Percentiles rank a stretch among this genome's conserved stretches.
phyloP scores from a whole-genome alignment of 768 basidiomycete species.

The Clavulina sp. region DNA sequence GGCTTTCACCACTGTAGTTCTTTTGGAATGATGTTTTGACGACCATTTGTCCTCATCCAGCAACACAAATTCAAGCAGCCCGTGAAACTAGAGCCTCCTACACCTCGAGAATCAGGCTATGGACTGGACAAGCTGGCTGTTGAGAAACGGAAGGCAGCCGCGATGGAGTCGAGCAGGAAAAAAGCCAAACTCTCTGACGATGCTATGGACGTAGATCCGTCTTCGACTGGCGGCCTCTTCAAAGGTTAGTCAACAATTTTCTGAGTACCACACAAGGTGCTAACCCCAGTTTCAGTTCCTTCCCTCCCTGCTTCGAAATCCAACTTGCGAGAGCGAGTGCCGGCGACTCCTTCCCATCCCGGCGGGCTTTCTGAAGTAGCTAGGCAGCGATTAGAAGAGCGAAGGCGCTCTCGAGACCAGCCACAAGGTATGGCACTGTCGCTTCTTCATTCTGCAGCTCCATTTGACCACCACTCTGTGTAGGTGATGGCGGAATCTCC shows the following conservation, averaged over 20 bases:
- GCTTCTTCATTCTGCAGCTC: neutral
- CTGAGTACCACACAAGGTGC: neutral
- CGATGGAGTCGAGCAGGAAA: slow-evolving; percentile 38
- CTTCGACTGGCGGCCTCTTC: slow-evolving; percentile 43
- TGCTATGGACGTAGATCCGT: slow-evolving; percentile 21
- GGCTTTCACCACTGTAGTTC: slow-evolving; percentile 4
- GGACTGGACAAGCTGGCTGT: slow-evolving; percentile 78
- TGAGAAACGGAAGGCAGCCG: slow-evolving; percentile 60
- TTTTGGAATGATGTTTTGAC: slow-evolving; percentile 7
- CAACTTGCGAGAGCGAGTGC: slow-evolving; percentile 56
- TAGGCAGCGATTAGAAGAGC: slow-evolving; percentile 54
- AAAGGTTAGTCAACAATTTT: slow-evolving; percentile 45
- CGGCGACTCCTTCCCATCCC: slow-evolving; percentile 87
- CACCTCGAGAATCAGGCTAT: slow-evolving; percentile 60
- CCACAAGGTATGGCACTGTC: slow-evolving; percentile 40
- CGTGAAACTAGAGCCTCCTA: slow-evolving; percentile 53
- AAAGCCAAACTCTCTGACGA: slow-evolving; percentile 38
- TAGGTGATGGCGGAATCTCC: slow-evolving; percentile 43
- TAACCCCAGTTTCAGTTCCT: slow-evolving; percentile 39
- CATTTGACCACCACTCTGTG: neutral
- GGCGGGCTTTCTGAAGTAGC: slow-evolving; percentile 73
- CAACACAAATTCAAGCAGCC: slow-evolving; percentile 69
- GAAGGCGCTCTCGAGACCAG: slow-evolving; percentile 50
- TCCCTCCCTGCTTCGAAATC: slow-evolving; percentile 39
- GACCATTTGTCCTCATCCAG: slow-evolving; percentile 23